Conservation (phyloP, 306 rosid species). For the Cotoneaster glaucophyllus region DNA sequence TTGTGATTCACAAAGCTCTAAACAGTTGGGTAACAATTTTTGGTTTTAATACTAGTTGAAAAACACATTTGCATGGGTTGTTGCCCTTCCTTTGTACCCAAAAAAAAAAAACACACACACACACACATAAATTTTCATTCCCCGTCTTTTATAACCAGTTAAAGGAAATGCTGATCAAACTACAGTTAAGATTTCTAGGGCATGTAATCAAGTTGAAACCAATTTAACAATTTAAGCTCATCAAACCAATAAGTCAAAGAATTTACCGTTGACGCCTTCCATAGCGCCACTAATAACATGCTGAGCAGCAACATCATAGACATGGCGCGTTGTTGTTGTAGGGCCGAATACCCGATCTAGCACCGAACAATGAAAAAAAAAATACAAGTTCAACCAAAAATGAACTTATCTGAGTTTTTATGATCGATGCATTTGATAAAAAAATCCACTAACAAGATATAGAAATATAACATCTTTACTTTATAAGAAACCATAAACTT, state of each 20-base stretch:
- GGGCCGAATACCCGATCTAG: constrained; percentile 97
- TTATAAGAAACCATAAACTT: background rate
- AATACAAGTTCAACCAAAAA: background rate
- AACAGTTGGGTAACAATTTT: constrained; percentile 2
- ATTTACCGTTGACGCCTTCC: constrained; percentile 95
- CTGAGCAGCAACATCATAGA: constrained; percentile 95
- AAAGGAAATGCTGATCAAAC: background rate
- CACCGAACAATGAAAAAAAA: constrained; percentile 20
- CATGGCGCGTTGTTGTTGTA: constrained; percentile 94
- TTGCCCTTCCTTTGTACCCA: too few species aligned
- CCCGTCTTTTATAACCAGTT: constrained; percentile 1
- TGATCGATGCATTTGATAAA: background rate
- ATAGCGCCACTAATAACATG: constrained; percentile 86
- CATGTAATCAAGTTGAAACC: constrained; percentile 13
- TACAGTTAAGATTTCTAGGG: constrained; percentile 10
- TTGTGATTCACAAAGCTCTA: background rate
- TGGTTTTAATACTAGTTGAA: constrained; percentile 8
- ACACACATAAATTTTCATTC: background rate
- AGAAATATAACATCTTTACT: background rate
- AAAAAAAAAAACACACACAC: too few species aligned
- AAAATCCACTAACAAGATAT: background rate
- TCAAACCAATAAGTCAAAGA: constrained; percentile 4
- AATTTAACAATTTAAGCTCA: constrained; percentile 18
- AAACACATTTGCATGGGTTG: background rate
- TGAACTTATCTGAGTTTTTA: background rate